Evolutionary conservation across 1,139 yeast species (phyloP), one percentile per base, ranked within the genome.

Genomic region (Taiozyma sp.): DNA sequence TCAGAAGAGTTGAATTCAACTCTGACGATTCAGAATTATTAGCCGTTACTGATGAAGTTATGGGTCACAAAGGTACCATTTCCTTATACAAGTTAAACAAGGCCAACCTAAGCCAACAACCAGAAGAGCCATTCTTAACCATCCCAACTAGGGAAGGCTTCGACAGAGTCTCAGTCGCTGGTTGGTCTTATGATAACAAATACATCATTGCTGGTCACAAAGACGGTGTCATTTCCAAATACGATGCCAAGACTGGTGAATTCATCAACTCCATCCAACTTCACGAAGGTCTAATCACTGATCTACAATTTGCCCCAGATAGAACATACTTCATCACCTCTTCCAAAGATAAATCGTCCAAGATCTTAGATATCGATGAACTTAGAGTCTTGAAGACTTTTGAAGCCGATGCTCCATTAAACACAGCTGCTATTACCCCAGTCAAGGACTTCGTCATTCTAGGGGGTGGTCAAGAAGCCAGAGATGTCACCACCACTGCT

Each of bases 401-500:
- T 71, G 81, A 79, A 63, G 87, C 97, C 9, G 97, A 91, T 69
- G 92, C 96, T 48, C 97, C 99, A 53, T 80, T 95, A 80, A 95
- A 95, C 75, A 83, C 96, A 38, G 99, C 98, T 29, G 87, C 96
- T 58, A 86, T 93, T 61, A 92, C 99, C 10, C 93, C 98, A 29
- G 76, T 83, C 52, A 93, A 95, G 73, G 95, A 93, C 68, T 92
- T 86, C 68, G 89, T 93, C 57, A 86, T 93, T 51, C 79, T 95
- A 58, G 99, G 99, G 51, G 99, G 99, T 73, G 99, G 99, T 82
- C 99, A 93, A 76, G 98, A 92, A 68, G 99, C 99, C 43, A 83
- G 92, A 72, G 96, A 92, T 70, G 99, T 93, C 69, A 93, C 99
- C 46, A 93, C 98, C 30, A 91, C 98, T 43, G 82, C 95, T 46